These are phyloP conservation scores for Kwoniella heveanensis DNA, from an alignment of 768 basidiomycete genomes.

Conservation along the genomic window DNA sequence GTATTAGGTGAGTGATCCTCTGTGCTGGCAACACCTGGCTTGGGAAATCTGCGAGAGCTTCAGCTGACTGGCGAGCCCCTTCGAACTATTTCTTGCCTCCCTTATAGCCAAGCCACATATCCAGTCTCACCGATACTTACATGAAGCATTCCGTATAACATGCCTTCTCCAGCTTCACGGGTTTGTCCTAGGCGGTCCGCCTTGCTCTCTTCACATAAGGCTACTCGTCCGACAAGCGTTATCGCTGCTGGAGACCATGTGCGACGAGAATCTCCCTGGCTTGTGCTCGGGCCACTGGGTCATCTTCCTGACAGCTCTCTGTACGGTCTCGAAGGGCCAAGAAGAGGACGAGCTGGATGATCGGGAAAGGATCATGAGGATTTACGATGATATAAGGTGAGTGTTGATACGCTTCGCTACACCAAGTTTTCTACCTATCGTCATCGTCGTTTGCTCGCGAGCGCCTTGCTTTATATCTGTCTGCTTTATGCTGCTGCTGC, in stretches of 20 bases:
- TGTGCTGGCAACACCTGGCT: too few relatives aligned
- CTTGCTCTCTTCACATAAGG: constrained; percentile 33
- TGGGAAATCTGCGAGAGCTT: too few relatives aligned
- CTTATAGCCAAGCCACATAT: constrained; percentile 35
- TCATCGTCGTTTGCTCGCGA: neutral
- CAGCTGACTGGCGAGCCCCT: neutral
- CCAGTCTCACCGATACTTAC: constrained; percentile 40
- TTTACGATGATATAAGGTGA: constrained; percentile 39
- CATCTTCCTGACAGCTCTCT: constrained; percentile 38
- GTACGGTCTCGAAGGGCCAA: constrained; percentile 20
- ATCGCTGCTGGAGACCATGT: constrained; percentile 42
- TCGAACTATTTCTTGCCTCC: neutral
- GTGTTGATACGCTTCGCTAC: neutral
- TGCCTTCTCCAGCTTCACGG: constrained; percentile 33
- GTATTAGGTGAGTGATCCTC: constrained; percentile 28
- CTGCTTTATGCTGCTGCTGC: too few relatives aligned
- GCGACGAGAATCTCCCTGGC: constrained; percentile 34
- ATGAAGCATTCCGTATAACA: constrained; percentile 44
- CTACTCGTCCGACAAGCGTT: constrained; percentile 40
- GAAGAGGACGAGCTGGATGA: constrained; percentile 29
- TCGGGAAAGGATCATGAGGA: constrained; percentile 29
- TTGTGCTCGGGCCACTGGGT: constrained; percentile 44
- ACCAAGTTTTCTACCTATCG: too few relatives aligned
- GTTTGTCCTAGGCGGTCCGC: constrained; percentile 37
- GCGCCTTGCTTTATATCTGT: neutral